These are phyloP conservation scores for Wickerhamomyces chaumierensis DNA, from an alignment of 805 yeast genomes.

Conservation along the genomic window DNA sequence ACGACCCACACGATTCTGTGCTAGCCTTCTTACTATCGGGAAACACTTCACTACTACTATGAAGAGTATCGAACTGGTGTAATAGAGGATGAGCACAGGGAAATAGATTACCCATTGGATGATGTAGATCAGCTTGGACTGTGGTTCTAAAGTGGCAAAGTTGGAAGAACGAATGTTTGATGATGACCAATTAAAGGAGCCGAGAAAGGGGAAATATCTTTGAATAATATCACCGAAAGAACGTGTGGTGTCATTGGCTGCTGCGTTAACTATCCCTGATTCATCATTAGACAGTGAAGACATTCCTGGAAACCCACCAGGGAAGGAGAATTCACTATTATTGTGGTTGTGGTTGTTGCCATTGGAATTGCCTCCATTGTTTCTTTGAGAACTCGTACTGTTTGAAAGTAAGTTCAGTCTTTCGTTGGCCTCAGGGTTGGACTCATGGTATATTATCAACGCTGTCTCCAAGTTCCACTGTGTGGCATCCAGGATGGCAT, in stretches of 20 bases:
- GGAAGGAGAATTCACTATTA: background rate
- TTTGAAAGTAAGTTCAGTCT: conserved; percentile 7
- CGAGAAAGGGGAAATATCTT: background rate
- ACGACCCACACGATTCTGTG: conserved; percentile 26
- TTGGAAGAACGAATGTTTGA: background rate
- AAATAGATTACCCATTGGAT: conserved; percentile 20
- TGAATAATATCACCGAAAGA: background rate
- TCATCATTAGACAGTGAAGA: background rate
- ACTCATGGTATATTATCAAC: conserved; percentile 16
- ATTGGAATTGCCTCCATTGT: no score
- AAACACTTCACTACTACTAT: conserved; percentile 19
- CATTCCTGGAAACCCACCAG: background rate
- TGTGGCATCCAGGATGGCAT: conserved; percentile 14
- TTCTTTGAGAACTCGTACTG: background rate
- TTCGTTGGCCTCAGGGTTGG: conserved; percentile 15
- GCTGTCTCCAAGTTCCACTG: conserved; percentile 30
- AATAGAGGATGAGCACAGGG: conserved; percentile 23
- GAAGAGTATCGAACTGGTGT: conserved; percentile 16
- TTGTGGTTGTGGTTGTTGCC: no score
- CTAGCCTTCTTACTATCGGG: conserved; percentile 26
- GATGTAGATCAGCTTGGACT: conserved; percentile 16
- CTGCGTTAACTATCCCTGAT: background rate
- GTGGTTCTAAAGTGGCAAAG: conserved; percentile 13
- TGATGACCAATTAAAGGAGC: no score
- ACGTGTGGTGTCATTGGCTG: background rate